These are phyloP conservation scores for Discostella stelligera DNA, from an alignment of 352 stramenopile genomes.

Conservation along the genomic window DNA sequence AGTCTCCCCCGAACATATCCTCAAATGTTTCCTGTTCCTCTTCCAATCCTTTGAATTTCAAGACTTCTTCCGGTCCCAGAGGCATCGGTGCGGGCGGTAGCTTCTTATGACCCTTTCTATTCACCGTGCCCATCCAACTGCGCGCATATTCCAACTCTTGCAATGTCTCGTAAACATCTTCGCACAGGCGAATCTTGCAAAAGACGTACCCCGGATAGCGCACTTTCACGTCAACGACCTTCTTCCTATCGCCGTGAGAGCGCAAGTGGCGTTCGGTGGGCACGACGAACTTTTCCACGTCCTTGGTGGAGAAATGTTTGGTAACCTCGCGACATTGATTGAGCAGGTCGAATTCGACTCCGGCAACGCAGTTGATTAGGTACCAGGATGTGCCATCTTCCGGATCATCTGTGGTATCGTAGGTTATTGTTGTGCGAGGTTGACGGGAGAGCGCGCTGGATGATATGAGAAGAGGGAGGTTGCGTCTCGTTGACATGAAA, in stretches of 20 bases:
- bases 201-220: slow-evolving; percentile 80
- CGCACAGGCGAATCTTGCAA: slow-evolving; percentile 66
- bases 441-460: not conserved
- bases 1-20: slow-evolving; percentile 49
- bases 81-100: slow-evolving; percentile 63
- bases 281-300: slow-evolving; percentile 69
- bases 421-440: not conserved
- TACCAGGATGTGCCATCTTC: slow-evolving; percentile 70
- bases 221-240: slow-evolving; percentile 76
- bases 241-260: slow-evolving; percentile 70
- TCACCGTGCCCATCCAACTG: slow-evolving; percentile 80
- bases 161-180: slow-evolving; percentile 68
- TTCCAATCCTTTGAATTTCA: slow-evolving; percentile 57
- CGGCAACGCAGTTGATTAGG: slow-evolving; percentile 77
- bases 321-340: slow-evolving; percentile 48
- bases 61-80: slow-evolving; percentile 58
- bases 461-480: not conserved
- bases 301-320: slow-evolving; percentile 28
- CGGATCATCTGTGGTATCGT: slow-evolving; percentile 47
- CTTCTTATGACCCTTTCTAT: slow-evolving; percentile 72
- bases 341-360: slow-evolving; percentile 68
- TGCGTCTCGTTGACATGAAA: not conserved
- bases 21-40: slow-evolving; percentile 45
- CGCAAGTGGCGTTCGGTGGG: slow-evolving; percentile 55
- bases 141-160: slow-evolving; percentile 69